Evolutionary conservation across 148 eudicot genomes (phyloP).

Genomic region (Diospyros kaki): DNA sequence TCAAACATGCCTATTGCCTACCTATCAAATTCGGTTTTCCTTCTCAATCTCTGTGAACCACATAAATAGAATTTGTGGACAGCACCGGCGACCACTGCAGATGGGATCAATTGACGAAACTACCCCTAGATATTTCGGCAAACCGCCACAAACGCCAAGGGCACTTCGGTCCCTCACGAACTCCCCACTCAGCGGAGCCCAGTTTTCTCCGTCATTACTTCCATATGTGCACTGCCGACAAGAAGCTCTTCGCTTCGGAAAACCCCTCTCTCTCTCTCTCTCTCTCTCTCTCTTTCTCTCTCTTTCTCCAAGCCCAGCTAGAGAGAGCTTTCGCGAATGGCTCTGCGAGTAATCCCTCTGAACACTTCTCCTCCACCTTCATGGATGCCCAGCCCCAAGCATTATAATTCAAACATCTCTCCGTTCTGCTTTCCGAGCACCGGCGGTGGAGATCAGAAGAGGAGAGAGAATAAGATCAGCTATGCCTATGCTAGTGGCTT

Average conservation of each 20-base stretch:
- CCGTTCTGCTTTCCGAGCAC: neutral
- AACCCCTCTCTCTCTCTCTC: neutral
- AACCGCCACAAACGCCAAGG: neutral
- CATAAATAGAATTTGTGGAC: too few species aligned
- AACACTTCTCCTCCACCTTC: neutral
- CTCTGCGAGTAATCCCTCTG: slow-evolving; percentile 5
- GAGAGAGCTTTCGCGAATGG: neutral
- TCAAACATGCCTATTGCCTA: too few species aligned
- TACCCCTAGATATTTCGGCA: neutral
- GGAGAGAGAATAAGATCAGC: slow-evolving; percentile 11
- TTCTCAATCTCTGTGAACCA: too few species aligned
- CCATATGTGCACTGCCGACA: neutral
- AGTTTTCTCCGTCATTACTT: neutral
- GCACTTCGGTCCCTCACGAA: neutral
- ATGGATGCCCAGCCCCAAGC: neutral
- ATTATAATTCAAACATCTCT: neutral
- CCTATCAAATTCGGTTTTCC: too few species aligned
- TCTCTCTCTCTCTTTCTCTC: neutral
- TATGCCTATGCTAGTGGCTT: neutral
- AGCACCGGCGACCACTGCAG: too few species aligned
- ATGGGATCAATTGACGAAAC: neutral
- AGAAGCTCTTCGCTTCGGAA: neutral
- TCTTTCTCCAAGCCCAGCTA: neutral
- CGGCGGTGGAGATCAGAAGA: slow-evolving; percentile 3
- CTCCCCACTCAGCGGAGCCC: neutral